Evolutionary conservation across 1,284 basidiomycete species (phyloP), one percentile per base, ranked within the genome.

Genomic region (Boletus mariae): DNA sequence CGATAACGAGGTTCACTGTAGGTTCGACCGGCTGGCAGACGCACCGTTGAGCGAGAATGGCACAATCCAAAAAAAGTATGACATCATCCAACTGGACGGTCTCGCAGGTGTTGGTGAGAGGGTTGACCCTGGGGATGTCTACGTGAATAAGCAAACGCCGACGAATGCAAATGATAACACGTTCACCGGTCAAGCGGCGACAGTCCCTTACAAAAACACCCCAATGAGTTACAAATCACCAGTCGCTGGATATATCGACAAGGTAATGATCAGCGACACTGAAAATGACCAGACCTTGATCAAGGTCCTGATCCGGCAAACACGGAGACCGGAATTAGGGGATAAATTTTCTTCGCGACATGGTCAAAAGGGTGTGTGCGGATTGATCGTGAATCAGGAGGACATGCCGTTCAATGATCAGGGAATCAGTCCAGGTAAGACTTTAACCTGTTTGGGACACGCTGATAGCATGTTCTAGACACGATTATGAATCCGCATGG

Each of bases 401-500:
- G 97, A 99, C 72, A 90, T 99, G 94, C 97, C 97, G 4, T 99
- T 99, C 79, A 98, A 95, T 66, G 96, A 99, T 73, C 87, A 92
- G 65, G 97, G 97, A 29, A 96, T 98, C 61, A 89, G 84, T 67
- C 94, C 90, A 52, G 90, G 91, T 90, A 68, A 59, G 79, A 68
- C 53, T 15, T 31, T 28, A 25, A 46, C 28, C 23, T 20, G n/a
- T 34, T 51, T 8, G 25, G 26, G n/a, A 20, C 37, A 23, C 40
- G 12, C 57, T 64, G 50, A 69, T 10, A 28, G 44, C 41, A 37
- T 41, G 12, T 37, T 40, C 51, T 74, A 85, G 97, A 99, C 73
- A 93, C 96, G 20, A 98, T 99, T 75, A 99, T 99, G 96, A 99
- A 99, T 71, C 97, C 97, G 3, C 97, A 99, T 73, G 97, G 97